Base-by-base conservation (phyloP, 768 basidiomycete genomes). In the Pleurotus giganteus region DNA sequence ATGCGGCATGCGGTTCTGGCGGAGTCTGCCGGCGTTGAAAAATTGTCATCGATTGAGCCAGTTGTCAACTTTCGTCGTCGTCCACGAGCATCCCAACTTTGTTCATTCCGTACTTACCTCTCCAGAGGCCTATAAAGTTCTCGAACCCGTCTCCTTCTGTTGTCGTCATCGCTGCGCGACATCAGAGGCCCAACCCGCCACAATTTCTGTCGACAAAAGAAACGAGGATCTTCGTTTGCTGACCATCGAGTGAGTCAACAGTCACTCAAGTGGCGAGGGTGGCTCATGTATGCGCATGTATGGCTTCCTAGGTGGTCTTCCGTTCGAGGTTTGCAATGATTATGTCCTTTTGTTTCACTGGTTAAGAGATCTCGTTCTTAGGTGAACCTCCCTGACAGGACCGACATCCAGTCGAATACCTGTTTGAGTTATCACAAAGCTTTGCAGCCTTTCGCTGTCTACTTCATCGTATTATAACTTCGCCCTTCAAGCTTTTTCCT, bases 281-380 rank as follows among this genome's bases (percentile, higher is more conserved):
- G 49, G 43, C 54, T 57, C 62, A 27, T 54, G 63, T 58, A 65
- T 46, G n/a, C 34, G 36, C 23, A 24, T 37, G 8, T 49, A 41
- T n/a, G n/a, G n/a, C n/a, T n/a, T n/a, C n/a, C n/a, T 37, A 90
- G 89, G 88, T 88, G 86, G 87, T 83, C 84, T 69, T 85, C 84
- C 57, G 81, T 90, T 66, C 77, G 88, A 80, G 88, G 89, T 87
- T 52, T 54, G 81, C n/a, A 36, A n/a, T 36, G 3, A 36, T 9
- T 1, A 15, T 19, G 2, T 47, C 46, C 12, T 29, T 19, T n/a
- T 29, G 5, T 47, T 47, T 60, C 70, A 58, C 62, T 57, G 47
- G n/a, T n/a, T n/a, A n/a, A n/a, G n/a, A n/a, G n/a, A 49, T 61
- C 28, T 47, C 61, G 44, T 64, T 54, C 29, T 9, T 60, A 91